Evolutionary conservation across 1,284 basidiomycete species (phyloP), one percentile per base, ranked within the genome.

Genomic region (Pyrrhoderma noxium): DNA sequence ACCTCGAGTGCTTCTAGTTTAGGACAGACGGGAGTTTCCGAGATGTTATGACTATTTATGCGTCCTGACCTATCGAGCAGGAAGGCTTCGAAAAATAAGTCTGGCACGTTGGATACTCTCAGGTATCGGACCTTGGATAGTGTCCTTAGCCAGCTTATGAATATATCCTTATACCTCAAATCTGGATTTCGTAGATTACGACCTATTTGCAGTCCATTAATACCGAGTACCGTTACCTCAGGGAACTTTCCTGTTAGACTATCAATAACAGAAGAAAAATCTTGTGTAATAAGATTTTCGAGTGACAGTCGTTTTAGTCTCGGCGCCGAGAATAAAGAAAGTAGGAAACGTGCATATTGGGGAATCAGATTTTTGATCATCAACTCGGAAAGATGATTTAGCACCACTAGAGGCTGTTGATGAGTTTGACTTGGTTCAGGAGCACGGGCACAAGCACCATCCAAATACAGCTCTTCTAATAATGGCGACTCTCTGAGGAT

Each of bases 391-490:
- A 56, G 31, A 36, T 45, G 21, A 8, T n/a, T 21, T 4, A 56
- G 39, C n/a, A 40, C 23, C 9, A 45, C 8, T 55, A 65, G 67
- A 31, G 27, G 27, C 7, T 11, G 27, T 31, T 5, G 11, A 5
- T 31, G 27, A 31, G 11, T 5, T 31, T 31, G 5, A 31, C 27
- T 31, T n/a, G n/a, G n/a, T 5, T 31, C 27, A 31, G 27, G 27
- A 31, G 5, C 27, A 31, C 27, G 27, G 11, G 11, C 80, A 3
- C 79, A 77, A 34, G 78, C 78, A 47, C 77, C 77, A 58, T 82
- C 77, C 19, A 85, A 59, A 22, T 73, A 67, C 27, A 86, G 67
- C 46, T 75, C 79, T 48, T 64, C 64, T 21, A 85, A 61, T 7
- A 62, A 63, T 13, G 75, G 75, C 47, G 73, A 81, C 38, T 58